These are phyloP conservation scores for Phytophthora vignae DNA, from an alignment of 352 stramenopile species.

Conservation along the genomic window DNA sequence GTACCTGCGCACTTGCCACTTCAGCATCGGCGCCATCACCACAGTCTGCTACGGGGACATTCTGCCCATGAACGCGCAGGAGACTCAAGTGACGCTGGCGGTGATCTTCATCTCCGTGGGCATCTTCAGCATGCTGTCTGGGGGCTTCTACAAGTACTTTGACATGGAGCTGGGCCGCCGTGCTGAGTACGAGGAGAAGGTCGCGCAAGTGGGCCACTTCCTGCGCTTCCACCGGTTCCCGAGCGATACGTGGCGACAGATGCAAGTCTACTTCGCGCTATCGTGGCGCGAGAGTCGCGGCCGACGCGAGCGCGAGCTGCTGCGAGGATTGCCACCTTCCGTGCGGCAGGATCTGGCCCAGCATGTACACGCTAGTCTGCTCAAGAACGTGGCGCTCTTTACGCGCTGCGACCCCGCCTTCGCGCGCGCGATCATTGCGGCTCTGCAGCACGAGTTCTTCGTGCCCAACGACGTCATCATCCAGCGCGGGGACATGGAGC, in stretches of 20 bases:
- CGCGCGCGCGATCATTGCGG: conserved; percentile 59
- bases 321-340: conserved; percentile 57
- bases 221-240: conserved; percentile 75
- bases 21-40: conserved; percentile 80
- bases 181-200: conserved; percentile 70
- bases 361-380: conserved; percentile 66
- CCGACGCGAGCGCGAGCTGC: conserved; percentile 62
- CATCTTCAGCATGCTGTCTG: conserved; percentile 81
- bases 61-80: conserved; percentile 62
- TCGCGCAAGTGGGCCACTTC: conserved; percentile 64
- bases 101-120: conserved; percentile 75
- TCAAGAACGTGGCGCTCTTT: conserved; percentile 71
- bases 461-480: conserved; percentile 84
- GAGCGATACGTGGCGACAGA: conserved; percentile 63
- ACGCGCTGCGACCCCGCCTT: conserved; percentile 67
- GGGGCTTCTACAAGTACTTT: conserved; percentile 75
- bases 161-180: conserved; percentile 74
- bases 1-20: conserved; percentile 69
- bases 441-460: conserved; percentile 79
- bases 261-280: conserved; percentile 79
- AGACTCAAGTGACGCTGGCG: conserved; percentile 58
- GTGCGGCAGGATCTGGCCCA: conserved; percentile 70
- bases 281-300: conserved; percentile 77
- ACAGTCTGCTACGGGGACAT: conserved; percentile 82
- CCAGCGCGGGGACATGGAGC: conserved; percentile 58